phyloP scores from a whole-genome alignment of 139 green algal species.

The Micromonas pusilla region DNA sequence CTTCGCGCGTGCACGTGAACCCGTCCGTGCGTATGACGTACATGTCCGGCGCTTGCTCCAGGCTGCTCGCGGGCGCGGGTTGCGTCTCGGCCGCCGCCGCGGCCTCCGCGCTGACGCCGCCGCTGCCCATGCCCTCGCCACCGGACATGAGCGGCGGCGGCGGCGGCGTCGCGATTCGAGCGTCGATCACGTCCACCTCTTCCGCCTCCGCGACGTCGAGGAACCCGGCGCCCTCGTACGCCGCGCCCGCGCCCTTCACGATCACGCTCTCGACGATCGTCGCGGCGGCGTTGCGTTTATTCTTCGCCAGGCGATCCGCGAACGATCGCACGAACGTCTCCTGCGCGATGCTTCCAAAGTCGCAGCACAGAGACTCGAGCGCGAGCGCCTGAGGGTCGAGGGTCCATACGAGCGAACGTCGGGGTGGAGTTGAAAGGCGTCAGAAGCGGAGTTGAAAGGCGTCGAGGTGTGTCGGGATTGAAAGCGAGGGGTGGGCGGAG shows the following conservation, averaged over 20 bases:
- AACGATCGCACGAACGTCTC: slow-evolving; percentile 9
- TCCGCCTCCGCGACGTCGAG: too few species aligned
- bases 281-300: too few species aligned
- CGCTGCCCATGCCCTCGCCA: background rate
- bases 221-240: background rate
- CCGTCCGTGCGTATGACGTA: slow-evolving; percentile 23
- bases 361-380: background rate
- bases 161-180: background rate
- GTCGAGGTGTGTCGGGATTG: too few species aligned
- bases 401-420: too few species aligned
- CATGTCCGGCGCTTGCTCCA: slow-evolving; percentile 19
- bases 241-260: background rate
- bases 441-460: too few species aligned
- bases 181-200: background rate
- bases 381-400: too few species aligned
- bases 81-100: background rate
- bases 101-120: background rate
- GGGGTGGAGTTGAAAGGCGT: too few species aligned
- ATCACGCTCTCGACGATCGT: too few species aligned
- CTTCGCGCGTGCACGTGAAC: slow-evolving; percentile 17
- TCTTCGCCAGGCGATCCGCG: background rate
- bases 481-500: too few species aligned
- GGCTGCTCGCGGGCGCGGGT: too few species aligned
- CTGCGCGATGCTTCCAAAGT: slow-evolving; percentile 21
- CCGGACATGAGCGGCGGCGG: background rate